phyloP scores from a whole-genome alignment of 2,329 filamentous ascomycete species.

The Pyrenochaeta sp. region DNA sequence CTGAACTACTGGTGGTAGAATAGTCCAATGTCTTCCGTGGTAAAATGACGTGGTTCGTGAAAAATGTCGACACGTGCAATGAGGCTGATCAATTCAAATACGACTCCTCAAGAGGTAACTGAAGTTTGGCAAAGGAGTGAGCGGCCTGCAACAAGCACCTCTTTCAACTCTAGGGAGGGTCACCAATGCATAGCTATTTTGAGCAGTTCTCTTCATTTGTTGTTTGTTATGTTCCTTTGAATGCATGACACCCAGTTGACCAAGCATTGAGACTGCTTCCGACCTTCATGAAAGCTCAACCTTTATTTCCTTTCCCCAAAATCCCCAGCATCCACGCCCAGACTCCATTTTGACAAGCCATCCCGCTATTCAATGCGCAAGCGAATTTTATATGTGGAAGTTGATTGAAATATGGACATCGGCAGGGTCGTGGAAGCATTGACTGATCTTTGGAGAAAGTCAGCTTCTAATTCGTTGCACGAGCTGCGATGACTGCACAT shows the following conservation, averaged over 20 bases:
- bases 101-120: no score
- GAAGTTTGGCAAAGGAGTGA: no score
- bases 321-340: slow-evolving; percentile 33
- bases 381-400: slow-evolving; percentile 24
- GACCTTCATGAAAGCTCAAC: slow-evolving; percentile 22
- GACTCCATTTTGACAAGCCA: slow-evolving; percentile 33
- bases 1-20: no score
- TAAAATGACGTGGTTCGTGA: no score
- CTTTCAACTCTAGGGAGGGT: no score
- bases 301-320: slow-evolving; percentile 14
- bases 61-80: no score
- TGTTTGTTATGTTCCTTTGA: background rate
- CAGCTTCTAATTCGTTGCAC: no score
- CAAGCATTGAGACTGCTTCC: slow-evolving; percentile 15
- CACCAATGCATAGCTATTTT: no score
- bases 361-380: slow-evolving; percentile 34
- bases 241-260: background rate
- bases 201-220: background rate
- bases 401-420: slow-evolving; percentile 21
- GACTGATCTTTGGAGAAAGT: slow-evolving; percentile 21
- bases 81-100: no score
- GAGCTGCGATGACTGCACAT: no score
- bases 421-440: slow-evolving; percentile 28
- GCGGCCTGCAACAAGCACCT: no score
- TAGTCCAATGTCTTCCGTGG: no score